Base-by-base conservation (phyloP, 768 basidiomycete species). In the Pisolithus orientalis region DNA sequence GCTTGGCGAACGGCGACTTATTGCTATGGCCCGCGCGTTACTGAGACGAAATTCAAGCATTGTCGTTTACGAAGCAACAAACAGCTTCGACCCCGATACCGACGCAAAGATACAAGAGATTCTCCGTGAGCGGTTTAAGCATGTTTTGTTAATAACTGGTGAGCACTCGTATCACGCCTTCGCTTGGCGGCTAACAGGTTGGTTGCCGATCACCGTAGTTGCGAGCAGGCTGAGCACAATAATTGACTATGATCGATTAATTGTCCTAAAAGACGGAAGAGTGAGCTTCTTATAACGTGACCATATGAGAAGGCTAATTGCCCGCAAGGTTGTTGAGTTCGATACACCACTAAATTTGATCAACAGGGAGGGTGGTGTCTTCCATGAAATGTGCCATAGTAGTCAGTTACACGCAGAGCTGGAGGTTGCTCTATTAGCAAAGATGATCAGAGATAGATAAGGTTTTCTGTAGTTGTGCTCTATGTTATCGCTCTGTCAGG, bases 21-120 rank as follows among this genome's bases (percentile, higher is more conserved):
- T 93, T 50, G 85, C 89, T 1, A 86, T 92, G 85, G 90, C 90
- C 0, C 78, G 90, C 5, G 89, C 90, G 0, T 71, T 92, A 17
- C 72, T 91, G 29, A 73, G 88, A 16, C 77, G 80, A 6, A 88
- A 83, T 61, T 70, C 83, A 11, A 80, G 92, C 57, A 83, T 92
- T 47, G 79, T 92, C 14, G 71, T 91, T 38, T 90, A 90, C 56
- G 89, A 91, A 59, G 90, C 90, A 13, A 91, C 89, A 6, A 89
- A 85, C 54, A 89, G 87, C 60, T 90, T 92, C 52, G 88, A 91
- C 62, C 87, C 92, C 59, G 84, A 82, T 13, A 92, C 93, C 39
- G 94, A 94, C 59, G 80, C 87, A 7, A 93, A 92, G 70, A 95
- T 95, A 51, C 93, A 95, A 64, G 74, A 80, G 28, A 87, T 92